Base-by-base conservation (phyloP, 2,329 filamentous ascomycete species). In the Ophiosphaerella narmari region DNA sequence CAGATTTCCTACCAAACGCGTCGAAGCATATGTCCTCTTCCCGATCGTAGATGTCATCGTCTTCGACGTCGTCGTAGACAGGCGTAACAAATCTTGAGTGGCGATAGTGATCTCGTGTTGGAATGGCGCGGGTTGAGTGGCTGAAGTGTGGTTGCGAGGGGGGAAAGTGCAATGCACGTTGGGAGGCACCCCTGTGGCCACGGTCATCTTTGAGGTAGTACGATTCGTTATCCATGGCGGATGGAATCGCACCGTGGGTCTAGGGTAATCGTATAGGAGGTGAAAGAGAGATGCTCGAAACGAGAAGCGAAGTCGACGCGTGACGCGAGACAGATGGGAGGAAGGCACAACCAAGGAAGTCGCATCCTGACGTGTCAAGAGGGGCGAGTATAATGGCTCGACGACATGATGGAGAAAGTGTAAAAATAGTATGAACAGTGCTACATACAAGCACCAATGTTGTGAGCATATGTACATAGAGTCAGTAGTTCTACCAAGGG, bases 1-100 rank as follows among this genome's bases (percentile, higher is more conserved):
- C 2, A 11, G 3, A 32, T 1, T 13, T 46, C 71, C 58, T 58
- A 82, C 80, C 79, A 57, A 82, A 82, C 3, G 74, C 74, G 68
- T 83, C 78, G 11, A 81, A 67, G 7, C 67, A 59, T 23, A 54
- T 33, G 6, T 14, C 41, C 14, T 43, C 44, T 16, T n/a, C 32
- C 3, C n/a, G 29, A 11, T 52, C 50, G 32, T 64, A 59, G 9
- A 48, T 50, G 11, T 52, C 42, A 29, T 71, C 62, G 18, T 70
- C 69, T 38, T 66, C 68, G 3, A 65, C 54, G 1, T 37, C 36
- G 34, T 67, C 65, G 41, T 63, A 62, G 7, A 11, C 6, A 6
- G 26, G 26, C 7, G 26, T 32, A 55, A 60, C 18, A 44, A 49
- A 5, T 55, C 46, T 26, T 29, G 26, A 29, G 26, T 29, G 26